Base-by-base conservation (phyloP, 805 yeast genomes). In the Hanseniaspora singularis region DNA sequence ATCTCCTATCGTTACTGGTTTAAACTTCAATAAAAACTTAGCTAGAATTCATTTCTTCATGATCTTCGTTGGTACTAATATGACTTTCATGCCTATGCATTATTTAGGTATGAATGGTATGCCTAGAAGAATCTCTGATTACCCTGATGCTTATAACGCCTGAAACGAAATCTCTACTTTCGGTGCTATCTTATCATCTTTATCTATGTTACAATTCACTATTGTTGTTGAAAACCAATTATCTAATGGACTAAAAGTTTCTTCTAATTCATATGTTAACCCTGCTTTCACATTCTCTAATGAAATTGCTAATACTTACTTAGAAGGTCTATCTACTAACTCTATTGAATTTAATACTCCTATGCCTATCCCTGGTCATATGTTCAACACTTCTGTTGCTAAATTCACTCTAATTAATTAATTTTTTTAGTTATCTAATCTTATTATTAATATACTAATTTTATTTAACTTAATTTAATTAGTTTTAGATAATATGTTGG, bases 51-150 rank as follows among this genome's bases (percentile, higher is more conserved):
- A 50, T 36, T 53, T 53, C 45, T 49, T 40, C 38, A 28, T 50
- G 40, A 34, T 51, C 33, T 40, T 51, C 12, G 38, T 51, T 18
- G 53, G 54, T 23, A 46, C 50, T 26, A 51, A 51, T 30, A 32
- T 37, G 18, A 44, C 49, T 15, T 52, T 50, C 42, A 46, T 50
- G 42, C 51, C 50, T 15, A 44, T 49, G 52, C 52, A 50, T 23
- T 50, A 47, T 42, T 44, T 47, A 34, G 51, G 52, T 11, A 22
- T 51, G 23, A 40, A 44, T 30, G 53, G 53, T 24, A 49, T 51
- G 53, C 52, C 51, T 38, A 46, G 53, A 38, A 40, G 52, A 36
- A 46, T 51, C 4, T 47, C 54, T n/a, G 51, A 53, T 41, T 51
- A 51, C 33, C 54, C 44, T 22, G 44, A 40, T 40, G 20, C 37